Evolutionary conservation across 2,329 filamentous ascomycete species (phyloP).

Genomic region (Aspergillus ruber): DNA sequence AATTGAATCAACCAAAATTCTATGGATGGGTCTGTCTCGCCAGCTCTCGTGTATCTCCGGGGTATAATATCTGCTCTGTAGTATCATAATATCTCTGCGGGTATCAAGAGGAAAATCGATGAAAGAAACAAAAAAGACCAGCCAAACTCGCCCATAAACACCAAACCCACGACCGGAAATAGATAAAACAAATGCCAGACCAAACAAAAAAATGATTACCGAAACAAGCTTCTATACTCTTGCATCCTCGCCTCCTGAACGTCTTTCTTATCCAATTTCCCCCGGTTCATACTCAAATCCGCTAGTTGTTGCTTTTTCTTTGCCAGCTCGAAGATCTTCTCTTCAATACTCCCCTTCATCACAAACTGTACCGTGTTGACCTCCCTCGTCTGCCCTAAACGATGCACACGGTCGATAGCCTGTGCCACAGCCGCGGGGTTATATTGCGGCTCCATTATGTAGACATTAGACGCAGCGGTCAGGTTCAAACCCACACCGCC

Average conservation of each 20-base stretch:
- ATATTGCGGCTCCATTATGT: conserved; percentile 97
- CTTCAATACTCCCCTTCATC: conserved; percentile 86
- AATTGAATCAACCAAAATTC: too few relatives aligned
- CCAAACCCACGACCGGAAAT: background rate
- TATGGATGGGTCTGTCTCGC: too few relatives aligned
- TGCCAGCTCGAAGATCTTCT: conserved; percentile 85
- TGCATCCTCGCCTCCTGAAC: conserved; percentile 57
- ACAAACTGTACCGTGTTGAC: conserved; percentile 85
- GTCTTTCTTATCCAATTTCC: conserved; percentile 53
- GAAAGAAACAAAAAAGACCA: background rate
- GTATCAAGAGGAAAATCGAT: background rate
- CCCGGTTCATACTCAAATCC: conserved; percentile 73
- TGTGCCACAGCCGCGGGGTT: conserved; percentile 94
- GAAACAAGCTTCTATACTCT: conserved; percentile 56
- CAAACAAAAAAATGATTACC: conserved; percentile 19
- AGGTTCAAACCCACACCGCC: conserved; percentile 89
- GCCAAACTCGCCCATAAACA: background rate
- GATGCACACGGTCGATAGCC: conserved; percentile 87
- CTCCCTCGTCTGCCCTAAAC: conserved; percentile 79
- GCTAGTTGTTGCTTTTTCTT: conserved; percentile 89
- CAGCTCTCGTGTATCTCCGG: too few relatives aligned
- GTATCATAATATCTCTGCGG: background rate
- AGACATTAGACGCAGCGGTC: conserved; percentile 77
- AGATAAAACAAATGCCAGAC: background rate
- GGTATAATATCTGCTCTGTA: too few relatives aligned